Evolutionary conservation across 2,329 filamentous ascomycete genomes (phyloP).

Genomic region (Pseudogymnoascus sp.): DNA sequence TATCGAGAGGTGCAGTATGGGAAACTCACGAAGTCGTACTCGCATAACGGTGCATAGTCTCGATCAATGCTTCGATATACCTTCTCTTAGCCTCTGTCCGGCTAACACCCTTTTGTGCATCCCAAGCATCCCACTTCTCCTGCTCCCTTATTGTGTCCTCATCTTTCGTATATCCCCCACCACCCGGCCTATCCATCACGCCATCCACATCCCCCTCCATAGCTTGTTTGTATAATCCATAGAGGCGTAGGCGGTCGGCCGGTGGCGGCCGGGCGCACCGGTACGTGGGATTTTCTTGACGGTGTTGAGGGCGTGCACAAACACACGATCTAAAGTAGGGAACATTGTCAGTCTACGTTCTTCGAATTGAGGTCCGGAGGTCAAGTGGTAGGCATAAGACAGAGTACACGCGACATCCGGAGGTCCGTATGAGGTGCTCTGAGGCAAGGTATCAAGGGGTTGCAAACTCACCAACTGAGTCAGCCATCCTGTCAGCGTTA

Average conservation of each 20-base stretch:
- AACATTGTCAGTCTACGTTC: background rate
- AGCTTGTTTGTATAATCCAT: constrained; percentile 97
- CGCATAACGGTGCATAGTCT: constrained; percentile 95
- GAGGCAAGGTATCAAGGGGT: background rate
- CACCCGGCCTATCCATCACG: constrained; percentile 76
- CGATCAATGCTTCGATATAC: constrained; percentile 90
- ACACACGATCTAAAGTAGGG: constrained; percentile 72
- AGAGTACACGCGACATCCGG: background rate
- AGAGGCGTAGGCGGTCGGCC: constrained; percentile 78
- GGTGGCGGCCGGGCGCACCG: constrained; percentile 84
- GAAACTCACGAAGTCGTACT: constrained; percentile 63
- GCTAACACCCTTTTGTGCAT: constrained; percentile 72
- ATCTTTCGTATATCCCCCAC: constrained; percentile 46
- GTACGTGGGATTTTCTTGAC: constrained; percentile 97
- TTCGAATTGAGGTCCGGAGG: background rate
- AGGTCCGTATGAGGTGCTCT: constrained; percentile 8
- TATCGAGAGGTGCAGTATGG: background rate
- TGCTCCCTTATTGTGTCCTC: constrained; percentile 46
- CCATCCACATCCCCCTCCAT: constrained; percentile 98
- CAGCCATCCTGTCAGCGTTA: constrained; percentile 37
- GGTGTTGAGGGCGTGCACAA: constrained; percentile 97
- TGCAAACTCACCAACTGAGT: constrained; percentile 43
- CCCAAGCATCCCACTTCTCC: constrained; percentile 91
- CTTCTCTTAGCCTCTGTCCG: constrained; percentile 89
- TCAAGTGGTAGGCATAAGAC: too few species aligned